Evolutionary conservation across 108 stramenopile genomes (phyloP).

Genomic region (Pseudonitzschia multistriata): DNA sequence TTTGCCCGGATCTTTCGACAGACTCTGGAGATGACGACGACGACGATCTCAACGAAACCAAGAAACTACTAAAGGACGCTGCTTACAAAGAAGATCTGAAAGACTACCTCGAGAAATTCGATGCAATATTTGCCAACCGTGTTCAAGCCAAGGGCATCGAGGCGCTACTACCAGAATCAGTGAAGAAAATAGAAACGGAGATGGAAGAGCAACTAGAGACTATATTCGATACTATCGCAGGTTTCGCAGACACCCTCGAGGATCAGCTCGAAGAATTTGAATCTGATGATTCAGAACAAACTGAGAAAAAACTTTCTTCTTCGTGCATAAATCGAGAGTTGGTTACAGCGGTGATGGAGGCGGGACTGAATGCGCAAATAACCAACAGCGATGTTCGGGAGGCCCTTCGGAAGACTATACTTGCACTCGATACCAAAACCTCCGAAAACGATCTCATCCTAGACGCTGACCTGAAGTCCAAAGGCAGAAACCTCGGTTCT

Average conservation of each 20-base stretch:
- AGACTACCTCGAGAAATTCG: background rate
- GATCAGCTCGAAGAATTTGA: background rate
- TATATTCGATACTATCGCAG: constrained; percentile 3
- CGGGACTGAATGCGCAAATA: constrained; percentile 15
- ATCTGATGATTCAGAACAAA: constrained; percentile 28
- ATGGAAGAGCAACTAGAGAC: background rate
- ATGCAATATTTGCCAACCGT: constrained; percentile 2
- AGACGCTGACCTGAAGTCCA: constrained; percentile 35
- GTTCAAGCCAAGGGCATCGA: background rate
- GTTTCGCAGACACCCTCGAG: background rate
- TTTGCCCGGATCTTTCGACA: background rate
- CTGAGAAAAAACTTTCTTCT: background rate
- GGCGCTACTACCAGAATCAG: background rate
- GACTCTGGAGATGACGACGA: background rate
- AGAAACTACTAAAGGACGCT: background rate
- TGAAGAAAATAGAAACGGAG: background rate
- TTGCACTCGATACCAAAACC: constrained; percentile 12
- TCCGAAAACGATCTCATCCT: constrained; percentile 24
- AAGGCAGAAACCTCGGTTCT: background rate
- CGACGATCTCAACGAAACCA: background rate
- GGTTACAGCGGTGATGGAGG: constrained; percentile 19
- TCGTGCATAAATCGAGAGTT: constrained; percentile 13
- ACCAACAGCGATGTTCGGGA: constrained; percentile 18
- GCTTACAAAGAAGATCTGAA: constrained; percentile 2
- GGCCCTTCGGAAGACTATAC: constrained; percentile 17